phyloP scores from a whole-genome alignment of 139 green algal genomes.

The Bryopsis sp. region DNA sequence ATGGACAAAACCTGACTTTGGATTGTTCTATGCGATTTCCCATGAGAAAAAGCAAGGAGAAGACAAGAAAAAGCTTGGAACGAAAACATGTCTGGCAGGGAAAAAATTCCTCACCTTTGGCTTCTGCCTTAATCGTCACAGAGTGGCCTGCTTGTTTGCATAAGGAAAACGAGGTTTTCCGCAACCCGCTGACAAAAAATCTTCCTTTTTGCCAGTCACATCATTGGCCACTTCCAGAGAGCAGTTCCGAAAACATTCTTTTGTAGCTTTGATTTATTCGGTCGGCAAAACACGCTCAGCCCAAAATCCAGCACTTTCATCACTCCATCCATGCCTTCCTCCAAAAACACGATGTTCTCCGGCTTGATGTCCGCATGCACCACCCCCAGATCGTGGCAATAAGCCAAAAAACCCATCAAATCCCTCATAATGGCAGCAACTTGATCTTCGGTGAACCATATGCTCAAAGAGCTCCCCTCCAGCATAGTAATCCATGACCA shows the following conservation, averaged over 20 bases:
- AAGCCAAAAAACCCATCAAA: conserved; percentile 56
- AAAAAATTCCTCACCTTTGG: no score
- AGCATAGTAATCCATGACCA: conserved; percentile 39
- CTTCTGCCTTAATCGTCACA: conserved; percentile 5
- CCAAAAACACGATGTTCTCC: conserved; percentile 92
- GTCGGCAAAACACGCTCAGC: conserved; percentile 12
- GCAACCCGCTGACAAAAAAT: conserved; percentile 44
- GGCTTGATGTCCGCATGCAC: conserved; percentile 99
- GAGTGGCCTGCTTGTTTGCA: not conserved
- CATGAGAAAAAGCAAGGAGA: no score
- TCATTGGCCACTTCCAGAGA: conserved; percentile 51
- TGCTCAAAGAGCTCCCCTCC: conserved; percentile 54
- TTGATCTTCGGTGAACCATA: conserved; percentile 40
- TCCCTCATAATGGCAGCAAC: conserved; percentile 33
- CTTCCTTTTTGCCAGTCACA: conserved; percentile 40
- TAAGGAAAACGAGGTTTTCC: conserved; percentile 26
- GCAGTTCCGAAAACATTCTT: conserved; percentile 19
- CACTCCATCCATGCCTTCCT: conserved; percentile 33
- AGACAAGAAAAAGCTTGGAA: no score
- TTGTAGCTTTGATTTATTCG: not conserved
- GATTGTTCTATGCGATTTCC: no score
- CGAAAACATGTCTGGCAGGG: no score
- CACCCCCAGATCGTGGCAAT: conserved; percentile 83
- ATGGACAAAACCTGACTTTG: no score
- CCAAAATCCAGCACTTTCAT: conserved; percentile 32